Percentiles rank a stretch among this genome's conserved stretches.
These are phyloP conservation scores for Melastoma malabathricum DNA, from an alignment of 345 rosid species.

Conservation along the genomic window DNA sequence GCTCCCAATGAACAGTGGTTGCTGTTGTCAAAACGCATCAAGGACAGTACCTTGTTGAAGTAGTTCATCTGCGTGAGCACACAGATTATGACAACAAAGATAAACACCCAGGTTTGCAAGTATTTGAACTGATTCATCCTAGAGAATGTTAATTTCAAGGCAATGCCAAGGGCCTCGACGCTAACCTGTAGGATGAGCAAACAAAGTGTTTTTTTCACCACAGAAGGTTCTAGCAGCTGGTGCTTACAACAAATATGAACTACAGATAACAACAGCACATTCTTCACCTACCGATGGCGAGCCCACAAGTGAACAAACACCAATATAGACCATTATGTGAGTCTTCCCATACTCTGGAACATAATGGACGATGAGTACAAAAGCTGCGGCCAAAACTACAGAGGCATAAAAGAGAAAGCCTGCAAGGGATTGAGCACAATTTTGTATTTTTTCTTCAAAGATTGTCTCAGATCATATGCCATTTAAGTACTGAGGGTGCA, in stretches of 20 bases:
- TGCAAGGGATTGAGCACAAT: conserved; percentile 22
- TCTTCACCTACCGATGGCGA: conserved; percentile 66
- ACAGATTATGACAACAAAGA: conserved; percentile 43
- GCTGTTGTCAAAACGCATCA: background rate
- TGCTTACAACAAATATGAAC: background rate
- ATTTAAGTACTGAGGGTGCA: background rate
- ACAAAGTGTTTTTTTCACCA: background rate
- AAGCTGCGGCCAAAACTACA: conserved; percentile 54
- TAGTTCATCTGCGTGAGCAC: conserved; percentile 67
- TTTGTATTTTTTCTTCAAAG: background rate
- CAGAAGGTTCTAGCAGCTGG: background rate
- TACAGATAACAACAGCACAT: background rate
- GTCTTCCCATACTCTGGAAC: conserved; percentile 89
- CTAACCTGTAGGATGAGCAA: conserved; percentile 31
- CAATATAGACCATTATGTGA: conserved; percentile 87
- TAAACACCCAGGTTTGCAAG: conserved; percentile 62
- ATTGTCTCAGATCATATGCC: background rate
- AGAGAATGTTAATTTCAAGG: conserved; percentile 54
- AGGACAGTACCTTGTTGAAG: conserved; percentile 46
- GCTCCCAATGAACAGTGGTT: background rate
- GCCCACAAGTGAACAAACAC: conserved; percentile 91
- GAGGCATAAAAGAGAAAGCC: conserved; percentile 84
- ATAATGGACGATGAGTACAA: conserved; percentile 45
- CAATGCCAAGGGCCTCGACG: conserved; percentile 73
- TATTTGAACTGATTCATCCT: conserved; percentile 59